phyloP scores from a whole-genome alignment of 176 grass and related monocot species.

The Guadua angustifolia region DNA sequence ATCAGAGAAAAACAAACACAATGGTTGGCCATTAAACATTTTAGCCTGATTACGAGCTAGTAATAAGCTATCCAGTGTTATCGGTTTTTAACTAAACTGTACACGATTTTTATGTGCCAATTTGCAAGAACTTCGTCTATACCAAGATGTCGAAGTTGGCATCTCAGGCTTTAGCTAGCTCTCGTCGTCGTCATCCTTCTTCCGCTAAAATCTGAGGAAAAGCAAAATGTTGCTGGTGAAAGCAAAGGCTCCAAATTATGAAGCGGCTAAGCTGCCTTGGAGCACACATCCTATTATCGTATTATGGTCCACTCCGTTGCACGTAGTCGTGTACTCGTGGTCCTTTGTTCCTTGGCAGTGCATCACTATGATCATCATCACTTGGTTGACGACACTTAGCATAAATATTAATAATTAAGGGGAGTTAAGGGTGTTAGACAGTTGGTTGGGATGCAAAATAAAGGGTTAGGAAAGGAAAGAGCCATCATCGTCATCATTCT shows the following conservation, averaged over 20 bases:
- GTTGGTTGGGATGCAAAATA: constrained; percentile 40
- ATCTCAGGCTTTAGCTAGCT: background rate
- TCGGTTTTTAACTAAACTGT: background rate
- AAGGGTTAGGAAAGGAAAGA: background rate
- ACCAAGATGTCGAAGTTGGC: background rate
- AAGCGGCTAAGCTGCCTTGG: background rate
- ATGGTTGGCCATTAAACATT: background rate
- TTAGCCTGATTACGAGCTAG: background rate
- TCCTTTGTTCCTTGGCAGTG: background rate
- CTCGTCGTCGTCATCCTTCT: background rate
- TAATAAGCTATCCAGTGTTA: background rate
- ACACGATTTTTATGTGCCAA: background rate
- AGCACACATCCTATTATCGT: too few species aligned
- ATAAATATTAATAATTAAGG: background rate
- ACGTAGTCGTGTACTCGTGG: background rate
- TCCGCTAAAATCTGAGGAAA: background rate
- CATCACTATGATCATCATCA: background rate
- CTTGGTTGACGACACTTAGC: constrained; percentile 12
- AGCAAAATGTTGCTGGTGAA: background rate
- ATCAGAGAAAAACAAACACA: background rate
- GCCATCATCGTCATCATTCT: constrained; percentile 22
- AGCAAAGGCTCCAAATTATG: background rate
- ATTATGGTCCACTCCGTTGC: background rate
- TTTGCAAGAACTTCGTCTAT: background rate
- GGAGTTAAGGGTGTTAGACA: background rate